Conservation (phyloP, 345 rosid species). For the Hypericum perforatum region DNA sequence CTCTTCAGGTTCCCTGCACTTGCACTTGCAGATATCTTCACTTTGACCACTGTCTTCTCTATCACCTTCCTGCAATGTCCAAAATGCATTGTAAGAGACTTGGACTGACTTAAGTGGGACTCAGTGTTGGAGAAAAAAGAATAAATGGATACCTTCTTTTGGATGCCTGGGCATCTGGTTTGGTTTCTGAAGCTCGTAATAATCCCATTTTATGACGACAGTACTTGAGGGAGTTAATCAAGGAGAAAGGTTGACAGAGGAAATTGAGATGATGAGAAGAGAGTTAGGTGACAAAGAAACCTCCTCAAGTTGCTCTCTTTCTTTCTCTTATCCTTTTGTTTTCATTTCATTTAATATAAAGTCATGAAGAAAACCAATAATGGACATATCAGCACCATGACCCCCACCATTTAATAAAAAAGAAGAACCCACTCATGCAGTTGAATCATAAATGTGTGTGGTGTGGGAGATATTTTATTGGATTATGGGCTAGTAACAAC, state of each 20-base stretch:
- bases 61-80: constrained; percentile 36
- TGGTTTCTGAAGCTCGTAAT: constrained; percentile 19
- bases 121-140: not conserved
- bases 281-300: constrained; percentile 23
- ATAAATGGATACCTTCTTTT: constrained; percentile 32
- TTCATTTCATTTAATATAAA: constrained; percentile 30
- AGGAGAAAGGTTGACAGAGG: no score
- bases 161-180: constrained; percentile 32
- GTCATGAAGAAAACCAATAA: constrained; percentile 14
- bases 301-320: constrained; percentile 27
- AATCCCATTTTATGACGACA: constrained; percentile 23
- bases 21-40: constrained; percentile 28
- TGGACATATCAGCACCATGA: constrained; percentile 18
- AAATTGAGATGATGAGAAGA: constrained; percentile 17
- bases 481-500: no score
- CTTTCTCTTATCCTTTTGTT: constrained; percentile 29
- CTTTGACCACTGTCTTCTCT: constrained; percentile 49
- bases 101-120: no score
- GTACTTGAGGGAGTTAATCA: constrained; percentile 9
- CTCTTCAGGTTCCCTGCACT: constrained; percentile 42
- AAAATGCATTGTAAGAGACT: no score
- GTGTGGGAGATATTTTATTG: no score
- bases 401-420: constrained; percentile 25
- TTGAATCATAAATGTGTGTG: constrained; percentile 17
- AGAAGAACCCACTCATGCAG: constrained; percentile 20